Conservation (phyloP, 805 yeast species). For the Yarrowia divulgata region DNA sequence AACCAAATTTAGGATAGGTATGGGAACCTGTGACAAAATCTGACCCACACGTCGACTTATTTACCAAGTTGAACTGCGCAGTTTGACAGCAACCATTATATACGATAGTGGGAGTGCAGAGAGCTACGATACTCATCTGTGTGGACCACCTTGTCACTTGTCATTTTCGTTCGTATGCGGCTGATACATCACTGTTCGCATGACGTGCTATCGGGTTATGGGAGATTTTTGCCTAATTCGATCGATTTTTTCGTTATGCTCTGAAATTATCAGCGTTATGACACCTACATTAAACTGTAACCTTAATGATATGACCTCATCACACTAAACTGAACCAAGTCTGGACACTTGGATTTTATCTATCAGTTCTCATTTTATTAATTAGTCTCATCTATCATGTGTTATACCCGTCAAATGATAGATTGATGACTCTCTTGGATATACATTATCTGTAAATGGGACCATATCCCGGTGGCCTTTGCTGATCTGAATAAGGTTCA, state of each 20-base stretch:
- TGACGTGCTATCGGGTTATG: constrained; percentile 2
- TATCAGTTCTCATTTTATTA: no score
- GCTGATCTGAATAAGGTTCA: neutral
- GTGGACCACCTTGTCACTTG: neutral
- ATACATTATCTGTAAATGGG: no score
- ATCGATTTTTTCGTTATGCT: neutral
- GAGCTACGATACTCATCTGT: neutral
- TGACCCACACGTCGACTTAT: no score
- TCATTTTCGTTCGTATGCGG: constrained; percentile 11
- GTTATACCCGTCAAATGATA: no score
- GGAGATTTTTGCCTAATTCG: constrained; percentile 27
- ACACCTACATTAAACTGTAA: constrained; percentile 20
- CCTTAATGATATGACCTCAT: neutral
- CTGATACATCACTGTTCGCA: neutral
- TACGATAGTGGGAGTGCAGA: neutral
- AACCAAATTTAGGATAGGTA: no score
- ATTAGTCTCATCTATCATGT: no score
- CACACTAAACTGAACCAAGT: constrained; percentile 4
- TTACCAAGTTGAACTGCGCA: neutral
- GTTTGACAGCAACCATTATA: constrained; percentile 7
- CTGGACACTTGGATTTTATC: no score
- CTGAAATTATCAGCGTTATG: constrained; percentile 1
- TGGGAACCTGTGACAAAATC: no score
- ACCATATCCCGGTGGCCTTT: no score
- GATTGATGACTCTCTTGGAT: no score